phyloP scores from a whole-genome alignment of 192 early-diverging fungal species.

The Chytriomyces hyalinus region DNA sequence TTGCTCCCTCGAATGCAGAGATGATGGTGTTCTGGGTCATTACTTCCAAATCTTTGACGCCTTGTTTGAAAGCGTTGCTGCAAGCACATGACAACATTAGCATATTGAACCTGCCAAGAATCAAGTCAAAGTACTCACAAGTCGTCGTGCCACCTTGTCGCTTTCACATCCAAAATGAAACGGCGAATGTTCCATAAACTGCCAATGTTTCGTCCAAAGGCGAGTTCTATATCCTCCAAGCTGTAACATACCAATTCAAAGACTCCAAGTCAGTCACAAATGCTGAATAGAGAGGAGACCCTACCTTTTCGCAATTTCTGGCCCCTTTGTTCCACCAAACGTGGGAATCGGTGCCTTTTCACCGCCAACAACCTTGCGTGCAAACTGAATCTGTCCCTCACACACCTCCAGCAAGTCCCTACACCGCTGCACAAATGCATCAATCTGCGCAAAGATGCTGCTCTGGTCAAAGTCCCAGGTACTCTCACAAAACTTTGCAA shows the following conservation, averaged over 20 bases:
- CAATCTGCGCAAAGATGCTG: constrained; percentile 71
- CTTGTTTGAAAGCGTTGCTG: constrained; percentile 70
- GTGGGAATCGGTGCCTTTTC: constrained; percentile 65
- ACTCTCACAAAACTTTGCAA: constrained; percentile 49
- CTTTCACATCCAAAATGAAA: constrained; percentile 69
- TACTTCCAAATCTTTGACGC: constrained; percentile 70
- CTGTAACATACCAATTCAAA: constrained; percentile 28
- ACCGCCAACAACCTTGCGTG: constrained; percentile 60
- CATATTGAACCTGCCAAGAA: background rate
- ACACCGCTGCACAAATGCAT: constrained; percentile 70
- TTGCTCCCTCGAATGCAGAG: constrained; percentile 63
- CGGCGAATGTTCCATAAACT: constrained; percentile 62
- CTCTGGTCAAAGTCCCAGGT: constrained; percentile 71
- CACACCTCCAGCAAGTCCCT: constrained; percentile 66
- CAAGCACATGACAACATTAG: constrained; percentile 11
- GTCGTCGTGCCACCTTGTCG: constrained; percentile 71
- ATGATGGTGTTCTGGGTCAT: constrained; percentile 71
- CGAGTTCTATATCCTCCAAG: constrained; percentile 65
- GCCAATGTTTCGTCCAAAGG: constrained; percentile 61
- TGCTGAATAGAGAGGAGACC: constrained; percentile 2
- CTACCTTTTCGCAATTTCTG: constrained; percentile 64
- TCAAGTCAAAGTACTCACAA: constrained; percentile 20
- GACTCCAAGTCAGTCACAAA: background rate
- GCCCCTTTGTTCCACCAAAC: constrained; percentile 65
- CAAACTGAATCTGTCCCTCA: constrained; percentile 72